Conservation (phyloP, 2,329 filamentous ascomycete species). For the Claviceps spartinae region DNA sequence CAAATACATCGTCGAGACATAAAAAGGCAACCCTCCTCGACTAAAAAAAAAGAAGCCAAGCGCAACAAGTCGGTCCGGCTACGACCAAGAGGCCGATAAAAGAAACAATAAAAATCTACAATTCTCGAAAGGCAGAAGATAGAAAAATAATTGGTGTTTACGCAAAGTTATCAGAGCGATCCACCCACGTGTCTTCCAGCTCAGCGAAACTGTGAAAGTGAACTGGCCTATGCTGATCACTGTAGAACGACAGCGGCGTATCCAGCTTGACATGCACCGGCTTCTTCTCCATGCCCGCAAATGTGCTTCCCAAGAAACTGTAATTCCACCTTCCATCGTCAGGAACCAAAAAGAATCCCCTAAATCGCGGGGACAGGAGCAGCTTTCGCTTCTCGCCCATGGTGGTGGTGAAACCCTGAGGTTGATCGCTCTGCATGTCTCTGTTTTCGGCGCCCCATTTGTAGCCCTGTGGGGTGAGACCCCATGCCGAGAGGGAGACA, state of each 20-base stretch:
- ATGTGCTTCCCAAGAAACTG: slow-evolving; percentile 89
- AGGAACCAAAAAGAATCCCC: slow-evolving; percentile 91
- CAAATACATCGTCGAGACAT: too few relatives aligned
- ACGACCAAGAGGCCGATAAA: not conserved
- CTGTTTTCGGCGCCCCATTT: slow-evolving; percentile 96
- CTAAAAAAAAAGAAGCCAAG: too few relatives aligned
- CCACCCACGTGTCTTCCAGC: slow-evolving; percentile 92
- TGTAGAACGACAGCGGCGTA: slow-evolving; percentile 81
- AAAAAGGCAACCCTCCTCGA: too few relatives aligned
- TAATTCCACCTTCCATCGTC: slow-evolving; percentile 92
- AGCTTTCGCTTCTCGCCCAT: slow-evolving; percentile 96
- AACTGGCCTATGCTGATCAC: slow-evolving; percentile 76
- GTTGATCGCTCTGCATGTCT: slow-evolving; percentile 83
- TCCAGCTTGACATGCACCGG: slow-evolving; percentile 85
- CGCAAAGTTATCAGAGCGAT: slow-evolving; percentile 84
- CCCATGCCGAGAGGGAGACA: slow-evolving; percentile 88
- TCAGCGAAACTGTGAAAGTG: slow-evolving; percentile 98
- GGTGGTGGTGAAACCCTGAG: slow-evolving; percentile 77
- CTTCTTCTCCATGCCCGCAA: slow-evolving; percentile 81
- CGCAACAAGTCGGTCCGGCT: too few relatives aligned
- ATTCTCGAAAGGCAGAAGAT: too few relatives aligned
- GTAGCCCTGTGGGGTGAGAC: slow-evolving; percentile 80
- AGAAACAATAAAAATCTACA: not conserved
- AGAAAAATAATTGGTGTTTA: slow-evolving; percentile 27
- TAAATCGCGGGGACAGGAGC: slow-evolving; percentile 81